Evolutionary conservation across 2,329 filamentous ascomycete species (phyloP).

Genomic region (Fusarium nematophilum): DNA sequence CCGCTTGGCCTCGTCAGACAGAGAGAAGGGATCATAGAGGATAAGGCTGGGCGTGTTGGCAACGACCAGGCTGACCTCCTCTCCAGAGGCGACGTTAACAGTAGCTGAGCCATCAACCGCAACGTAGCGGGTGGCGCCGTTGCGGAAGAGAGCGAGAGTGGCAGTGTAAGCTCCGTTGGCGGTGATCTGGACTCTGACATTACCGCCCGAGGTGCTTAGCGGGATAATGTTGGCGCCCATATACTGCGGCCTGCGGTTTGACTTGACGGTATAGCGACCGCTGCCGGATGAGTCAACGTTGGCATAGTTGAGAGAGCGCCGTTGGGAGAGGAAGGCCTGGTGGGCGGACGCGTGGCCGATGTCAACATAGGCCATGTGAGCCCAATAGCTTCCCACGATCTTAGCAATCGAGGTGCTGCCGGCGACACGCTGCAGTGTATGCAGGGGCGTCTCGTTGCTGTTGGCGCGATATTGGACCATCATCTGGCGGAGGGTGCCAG

Average conservation of each 20-base stretch:
- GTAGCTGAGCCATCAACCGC: conserved; percentile 49
- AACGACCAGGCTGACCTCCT: conserved; percentile 58
- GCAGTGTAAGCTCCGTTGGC: conserved; percentile 52
- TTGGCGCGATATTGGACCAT: conserved; percentile 55
- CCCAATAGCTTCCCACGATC: conserved; percentile 61
- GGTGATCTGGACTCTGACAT: conserved; percentile 48
- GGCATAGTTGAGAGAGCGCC: conserved; percentile 53
- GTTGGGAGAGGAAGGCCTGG: conserved; percentile 50
- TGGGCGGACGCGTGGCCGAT: conserved; percentile 57
- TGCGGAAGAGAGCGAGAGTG: conserved; percentile 52
- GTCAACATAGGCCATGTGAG: conserved; percentile 63
- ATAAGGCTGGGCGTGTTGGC: conserved; percentile 59
- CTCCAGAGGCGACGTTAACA: conserved; percentile 49
- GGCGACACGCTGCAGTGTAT: conserved; percentile 55
- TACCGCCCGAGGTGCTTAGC: conserved; percentile 48
- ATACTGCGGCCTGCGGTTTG: conserved; percentile 56
- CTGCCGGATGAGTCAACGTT: conserved; percentile 53
- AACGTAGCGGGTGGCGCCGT: conserved; percentile 50
- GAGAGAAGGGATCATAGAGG: conserved; percentile 56
- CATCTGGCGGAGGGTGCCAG: conserved; percentile 55
- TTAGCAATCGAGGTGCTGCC: conserved; percentile 47
- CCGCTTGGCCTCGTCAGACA: conserved; percentile 49
- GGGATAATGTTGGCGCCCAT: conserved; percentile 62
- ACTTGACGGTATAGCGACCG: conserved; percentile 55
- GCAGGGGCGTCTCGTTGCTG: conserved; percentile 62